phyloP scores from a whole-genome alignment of 2,329 filamentous ascomycete species.

The Xylariales sp. region DNA sequence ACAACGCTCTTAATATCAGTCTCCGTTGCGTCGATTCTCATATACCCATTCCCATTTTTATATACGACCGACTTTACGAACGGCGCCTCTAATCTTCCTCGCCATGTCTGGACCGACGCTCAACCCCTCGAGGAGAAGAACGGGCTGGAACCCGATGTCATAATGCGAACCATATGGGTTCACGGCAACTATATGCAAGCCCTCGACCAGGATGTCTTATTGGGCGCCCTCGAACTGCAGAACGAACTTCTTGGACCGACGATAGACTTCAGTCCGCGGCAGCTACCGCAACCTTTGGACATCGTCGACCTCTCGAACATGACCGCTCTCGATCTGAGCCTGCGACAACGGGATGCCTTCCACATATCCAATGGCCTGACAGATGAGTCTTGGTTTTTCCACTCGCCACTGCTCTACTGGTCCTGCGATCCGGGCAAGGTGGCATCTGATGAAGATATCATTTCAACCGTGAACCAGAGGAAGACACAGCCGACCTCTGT shows the following conservation, averaged over 20 bases:
- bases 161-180: constrained; percentile 78
- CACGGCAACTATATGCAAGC: constrained; percentile 78
- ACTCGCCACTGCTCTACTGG: constrained; percentile 82
- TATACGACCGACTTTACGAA: constrained; percentile 68
- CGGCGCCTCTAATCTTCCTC: constrained; percentile 66
- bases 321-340: constrained; percentile 31
- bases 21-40: constrained; percentile 62
- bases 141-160: constrained; percentile 59
- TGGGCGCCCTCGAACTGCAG: constrained; percentile 65
- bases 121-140: constrained; percentile 53
- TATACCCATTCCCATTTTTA: constrained; percentile 72
- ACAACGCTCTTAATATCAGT: constrained; percentile 71
- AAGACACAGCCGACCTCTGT: constrained; percentile 60
- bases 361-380: constrained; percentile 57
- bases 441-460: constrained; percentile 55
- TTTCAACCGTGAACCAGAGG: constrained; percentile 64
- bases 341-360: constrained; percentile 46
- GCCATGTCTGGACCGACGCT: constrained; percentile 77
- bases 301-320: constrained; percentile 14
- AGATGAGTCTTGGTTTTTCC: constrained; percentile 68
- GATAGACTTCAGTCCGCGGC: constrained; percentile 48
- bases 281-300: constrained; percentile 13
- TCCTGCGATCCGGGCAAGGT: constrained; percentile 58
- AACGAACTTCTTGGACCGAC: constrained; percentile 62
- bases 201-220: constrained; percentile 59